These are phyloP conservation scores for Chlorokybus atmophyticus DNA, from an alignment of 139 green algal genomes.

Conservation along the genomic window DNA sequence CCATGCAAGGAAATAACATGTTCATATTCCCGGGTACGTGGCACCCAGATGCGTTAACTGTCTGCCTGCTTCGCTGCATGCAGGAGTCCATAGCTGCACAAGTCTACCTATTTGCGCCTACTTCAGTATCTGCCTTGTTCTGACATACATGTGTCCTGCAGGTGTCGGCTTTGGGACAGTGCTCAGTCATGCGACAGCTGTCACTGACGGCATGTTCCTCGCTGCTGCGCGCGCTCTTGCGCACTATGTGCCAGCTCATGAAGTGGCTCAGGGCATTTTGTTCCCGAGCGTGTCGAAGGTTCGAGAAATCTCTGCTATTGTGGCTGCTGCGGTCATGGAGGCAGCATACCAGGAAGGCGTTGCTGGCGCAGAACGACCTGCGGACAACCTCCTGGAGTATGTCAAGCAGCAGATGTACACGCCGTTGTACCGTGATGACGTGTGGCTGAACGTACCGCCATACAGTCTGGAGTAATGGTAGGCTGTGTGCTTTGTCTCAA, in stretches of 20 bases:
- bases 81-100: too few species aligned
- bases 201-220: constrained; percentile 1
- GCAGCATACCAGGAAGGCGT: background rate
- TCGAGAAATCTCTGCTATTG: background rate
- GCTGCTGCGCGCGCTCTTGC: background rate
- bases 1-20: constrained; percentile 33
- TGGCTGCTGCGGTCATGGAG: background rate
- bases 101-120: too few species aligned
- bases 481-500: too few species aligned
- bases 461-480: too few species aligned
- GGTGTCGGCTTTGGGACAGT: constrained; percentile 11
- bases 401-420: too few species aligned
- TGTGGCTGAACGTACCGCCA: too few species aligned
- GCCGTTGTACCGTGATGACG: too few species aligned
- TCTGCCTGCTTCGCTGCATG: too few species aligned
- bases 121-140: background rate
- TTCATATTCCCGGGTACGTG: constrained; percentile 36
- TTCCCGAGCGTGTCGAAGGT: background rate
- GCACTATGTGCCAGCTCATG: background rate
- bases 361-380: too few species aligned
- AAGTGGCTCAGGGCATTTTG: background rate
- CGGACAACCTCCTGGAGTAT: too few species aligned
- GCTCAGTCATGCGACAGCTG: constrained; percentile 28
- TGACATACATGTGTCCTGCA: background rate
- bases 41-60: too few species aligned